A percentile compares a stretch with the other conserved stretches of the same genome.
These are phyloP conservation scores for Penicillium diatomitis DNA, from an alignment of 495 filamentous ascomycete genomes.

Conservation along the genomic window DNA sequence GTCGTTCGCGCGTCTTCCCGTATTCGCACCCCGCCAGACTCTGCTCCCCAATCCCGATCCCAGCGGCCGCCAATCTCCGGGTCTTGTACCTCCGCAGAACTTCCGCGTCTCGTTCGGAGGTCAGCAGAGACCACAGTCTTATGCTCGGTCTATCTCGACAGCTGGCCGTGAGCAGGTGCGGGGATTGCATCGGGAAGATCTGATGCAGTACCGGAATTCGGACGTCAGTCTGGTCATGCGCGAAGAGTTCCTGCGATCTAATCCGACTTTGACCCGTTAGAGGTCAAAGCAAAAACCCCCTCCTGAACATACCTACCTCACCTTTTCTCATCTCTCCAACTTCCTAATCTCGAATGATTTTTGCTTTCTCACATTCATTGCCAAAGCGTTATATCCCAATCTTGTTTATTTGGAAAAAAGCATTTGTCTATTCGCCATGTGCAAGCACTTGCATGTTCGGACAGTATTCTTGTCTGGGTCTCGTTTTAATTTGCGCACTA, in stretches of 20 bases:
- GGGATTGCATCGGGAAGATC: slow-evolving; percentile 29
- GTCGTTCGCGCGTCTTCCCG: slow-evolving; percentile 25
- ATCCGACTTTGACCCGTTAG: slow-evolving; percentile 9
- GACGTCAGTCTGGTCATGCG: slow-evolving; percentile 34
- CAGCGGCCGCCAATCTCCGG: slow-evolving; percentile 9
- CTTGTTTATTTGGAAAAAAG: no score
- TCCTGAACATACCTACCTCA: background rate
- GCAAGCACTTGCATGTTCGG: no score
- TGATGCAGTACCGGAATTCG: slow-evolving; percentile 32
- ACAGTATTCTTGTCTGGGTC: no score
- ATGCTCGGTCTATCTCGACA: slow-evolving; percentile 21
- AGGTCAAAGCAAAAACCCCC: no score
- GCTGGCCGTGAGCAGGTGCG: slow-evolving; percentile 28
- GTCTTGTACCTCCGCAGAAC: slow-evolving; percentile 5
- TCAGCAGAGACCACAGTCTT: slow-evolving; percentile 14
- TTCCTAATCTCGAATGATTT: no score
- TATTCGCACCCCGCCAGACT: slow-evolving; percentile 29
- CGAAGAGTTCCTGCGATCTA: slow-evolving; percentile 31
- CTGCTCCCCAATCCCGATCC: slow-evolving; percentile 7
- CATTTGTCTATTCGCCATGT: no score
- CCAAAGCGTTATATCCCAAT: no score
- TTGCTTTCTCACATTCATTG: no score
- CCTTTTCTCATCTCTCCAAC: background rate
- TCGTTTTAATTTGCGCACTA: no score
- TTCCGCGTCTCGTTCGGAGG: slow-evolving; percentile 6